Evolutionary conservation across 2,329 filamentous ascomycete genomes (phyloP).

Genomic region (Xylariaceae sp.): DNA sequence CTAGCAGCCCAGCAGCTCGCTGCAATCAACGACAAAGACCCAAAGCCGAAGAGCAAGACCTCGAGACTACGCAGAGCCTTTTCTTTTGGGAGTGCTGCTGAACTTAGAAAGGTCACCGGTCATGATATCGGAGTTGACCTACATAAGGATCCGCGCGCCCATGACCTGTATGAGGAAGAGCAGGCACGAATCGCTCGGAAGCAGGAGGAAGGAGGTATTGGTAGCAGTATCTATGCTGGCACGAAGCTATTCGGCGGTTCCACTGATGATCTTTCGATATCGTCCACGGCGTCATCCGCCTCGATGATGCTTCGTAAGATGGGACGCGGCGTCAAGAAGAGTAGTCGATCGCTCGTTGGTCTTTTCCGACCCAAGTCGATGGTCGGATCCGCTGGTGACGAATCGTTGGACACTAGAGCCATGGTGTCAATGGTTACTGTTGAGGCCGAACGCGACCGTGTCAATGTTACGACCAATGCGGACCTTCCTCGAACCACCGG

Average conservation of each 20-base stretch:
- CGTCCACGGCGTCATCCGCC: constrained; percentile 81
- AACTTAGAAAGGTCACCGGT: constrained; percentile 71
- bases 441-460: constrained; percentile 81
- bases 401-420: constrained; percentile 68
- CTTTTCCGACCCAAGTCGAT: constrained; percentile 93
- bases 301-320: constrained; percentile 97
- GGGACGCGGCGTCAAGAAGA: constrained; percentile 97
- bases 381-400: constrained; percentile 68
- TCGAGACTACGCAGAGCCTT: constrained; percentile 84
- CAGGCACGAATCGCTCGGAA: constrained; percentile 86
- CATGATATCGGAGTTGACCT: constrained; percentile 48
- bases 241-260: constrained; percentile 82
- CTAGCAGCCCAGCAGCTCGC: constrained; percentile 79
- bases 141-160: constrained; percentile 57
- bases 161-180: constrained; percentile 74
- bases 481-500: constrained; percentile 63
- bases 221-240: constrained; percentile 87
- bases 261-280: constrained; percentile 90
- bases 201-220: constrained; percentile 88
- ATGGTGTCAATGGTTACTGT: constrained; percentile 93
- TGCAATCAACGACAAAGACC: constrained; percentile 78
- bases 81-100: constrained; percentile 92
- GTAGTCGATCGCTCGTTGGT: constrained; percentile 82
- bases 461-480: constrained; percentile 69
- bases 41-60: constrained; percentile 75